A percentile compares a stretch with the other conserved stretches of the same genome.
phyloP scores from a whole-genome alignment of 768 basidiomycete species.

The Kwoniella pini region DNA sequence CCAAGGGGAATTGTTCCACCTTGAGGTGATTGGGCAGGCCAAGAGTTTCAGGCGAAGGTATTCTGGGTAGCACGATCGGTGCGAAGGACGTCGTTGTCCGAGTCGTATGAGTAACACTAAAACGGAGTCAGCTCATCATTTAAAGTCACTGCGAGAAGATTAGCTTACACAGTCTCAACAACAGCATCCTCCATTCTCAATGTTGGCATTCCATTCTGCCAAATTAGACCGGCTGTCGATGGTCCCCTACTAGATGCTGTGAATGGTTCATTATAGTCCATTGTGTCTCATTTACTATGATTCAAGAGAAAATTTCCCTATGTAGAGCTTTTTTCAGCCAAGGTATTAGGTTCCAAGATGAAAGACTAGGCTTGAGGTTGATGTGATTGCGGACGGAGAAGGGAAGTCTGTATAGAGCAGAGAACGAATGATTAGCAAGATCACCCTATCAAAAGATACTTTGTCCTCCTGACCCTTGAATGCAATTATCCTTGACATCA shows the following conservation, averaged over 20 bases:
- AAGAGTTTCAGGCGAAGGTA: conserved; percentile 35
- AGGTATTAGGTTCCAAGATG: too few species aligned
- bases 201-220: conserved; percentile 31
- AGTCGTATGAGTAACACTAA: conserved; percentile 46
- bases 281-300: too few species aligned
- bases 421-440: too few species aligned
- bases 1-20: conserved; percentile 36
- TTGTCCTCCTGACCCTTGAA: too few species aligned
- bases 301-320: too few species aligned
- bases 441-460: too few species aligned
- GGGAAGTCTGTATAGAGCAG: background rate
- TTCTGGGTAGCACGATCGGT: conserved; percentile 38
- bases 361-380: too few species aligned
- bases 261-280: conserved; percentile 11
- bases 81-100: conserved; percentile 46
- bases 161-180: conserved; percentile 49
- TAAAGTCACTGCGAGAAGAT: background rate
- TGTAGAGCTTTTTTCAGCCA: too few species aligned
- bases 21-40: conserved; percentile 29
- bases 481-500: too few species aligned
- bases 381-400: too few species aligned
- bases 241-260: background rate
- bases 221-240: conserved; percentile 17
- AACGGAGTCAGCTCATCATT: conserved; percentile 11
- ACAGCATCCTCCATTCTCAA: conserved; percentile 48